A percentile compares a stretch with the other conserved stretches of the same genome.
Conservation (phyloP, 163 green algal genomes). For the Scenedesmus sp. region DNA sequence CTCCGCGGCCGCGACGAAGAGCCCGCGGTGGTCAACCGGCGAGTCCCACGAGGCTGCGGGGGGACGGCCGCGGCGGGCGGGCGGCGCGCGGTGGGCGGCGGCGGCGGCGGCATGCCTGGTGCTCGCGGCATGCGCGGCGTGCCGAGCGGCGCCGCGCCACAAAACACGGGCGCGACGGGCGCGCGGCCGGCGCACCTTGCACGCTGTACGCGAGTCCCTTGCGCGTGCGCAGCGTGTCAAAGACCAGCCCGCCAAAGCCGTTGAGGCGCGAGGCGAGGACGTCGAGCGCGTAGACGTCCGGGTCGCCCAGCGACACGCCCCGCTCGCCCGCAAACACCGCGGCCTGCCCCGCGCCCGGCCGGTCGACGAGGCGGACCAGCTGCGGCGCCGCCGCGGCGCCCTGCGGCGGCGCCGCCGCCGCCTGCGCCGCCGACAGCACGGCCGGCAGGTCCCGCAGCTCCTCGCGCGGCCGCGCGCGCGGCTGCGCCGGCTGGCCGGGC, state of each 20-base stretch:
- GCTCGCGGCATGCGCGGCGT: no score
- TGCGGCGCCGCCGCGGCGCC: not conserved
- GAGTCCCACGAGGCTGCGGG: slow-evolving; percentile 61
- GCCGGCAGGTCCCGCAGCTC: slow-evolving; percentile 43
- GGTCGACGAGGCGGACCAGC: slow-evolving; percentile 77
- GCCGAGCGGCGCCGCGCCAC: slow-evolving; percentile 31
- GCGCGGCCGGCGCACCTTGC: no score
- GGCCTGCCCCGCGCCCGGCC: slow-evolving; percentile 66
- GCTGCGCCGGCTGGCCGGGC: slow-evolving; percentile 51
- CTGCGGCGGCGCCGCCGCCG: slow-evolving; percentile 13
- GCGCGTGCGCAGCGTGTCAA: slow-evolving; percentile 74
- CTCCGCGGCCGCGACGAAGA: slow-evolving; percentile 80
- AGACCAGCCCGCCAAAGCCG: slow-evolving; percentile 88
- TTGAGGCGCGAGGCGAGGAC: slow-evolving; percentile 84
- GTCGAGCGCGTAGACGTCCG: slow-evolving; percentile 77
- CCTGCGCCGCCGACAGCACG: slow-evolving; percentile 4
- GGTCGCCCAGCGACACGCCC: slow-evolving; percentile 76
- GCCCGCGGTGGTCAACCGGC: slow-evolving; percentile 73
- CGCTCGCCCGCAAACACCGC: slow-evolving; percentile 74
- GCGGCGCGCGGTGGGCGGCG: no score
- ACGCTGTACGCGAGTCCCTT: slow-evolving; percentile 67
- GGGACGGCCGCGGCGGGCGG: no score
- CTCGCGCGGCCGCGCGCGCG: slow-evolving; percentile 52
- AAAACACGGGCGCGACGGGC: not conserved
- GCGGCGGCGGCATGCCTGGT: no score